Percentiles rank a stretch among this genome's conserved stretches.
These are phyloP conservation scores for Cenchrus americanus DNA, from an alignment of 176 grass and related monocot genomes.

Conservation along the genomic window DNA sequence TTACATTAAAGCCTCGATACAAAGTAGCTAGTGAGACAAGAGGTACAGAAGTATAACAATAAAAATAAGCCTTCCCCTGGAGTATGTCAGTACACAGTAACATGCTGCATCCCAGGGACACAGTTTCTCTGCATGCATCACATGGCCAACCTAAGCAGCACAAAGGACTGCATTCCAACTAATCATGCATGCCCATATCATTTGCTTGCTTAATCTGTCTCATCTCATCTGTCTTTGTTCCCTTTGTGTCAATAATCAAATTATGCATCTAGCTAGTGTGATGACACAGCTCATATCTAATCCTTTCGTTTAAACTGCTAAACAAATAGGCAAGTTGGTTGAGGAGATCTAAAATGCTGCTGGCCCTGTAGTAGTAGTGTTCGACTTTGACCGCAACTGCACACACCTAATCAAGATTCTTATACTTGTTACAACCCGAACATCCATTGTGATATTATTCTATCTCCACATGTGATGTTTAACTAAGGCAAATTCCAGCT, in stretches of 20 bases:
- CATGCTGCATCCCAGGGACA: conserved; percentile 31
- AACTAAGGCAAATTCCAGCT: conserved; percentile 51
- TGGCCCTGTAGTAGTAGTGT: conserved; percentile 24
- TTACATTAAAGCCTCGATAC: not conserved
- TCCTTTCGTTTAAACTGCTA: conserved; percentile 34
- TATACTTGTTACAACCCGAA: conserved; percentile 39
- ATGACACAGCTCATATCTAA: conserved; percentile 52
- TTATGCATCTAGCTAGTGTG: conserved; percentile 10
- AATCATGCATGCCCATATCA: conserved; percentile 42
- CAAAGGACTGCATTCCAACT: conserved; percentile 32
- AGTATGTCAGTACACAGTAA: conserved; percentile 41
- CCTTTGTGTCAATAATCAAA: conserved; percentile 25
- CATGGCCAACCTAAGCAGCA: conserved; percentile 55
- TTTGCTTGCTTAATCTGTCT: conserved; percentile 48
- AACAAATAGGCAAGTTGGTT: conserved; percentile 53
- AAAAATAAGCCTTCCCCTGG: conserved; percentile 23
- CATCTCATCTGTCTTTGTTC: conserved; percentile 24
- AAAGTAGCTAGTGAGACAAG: conserved; percentile 37
- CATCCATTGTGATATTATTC: conserved; percentile 60
- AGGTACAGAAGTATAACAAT: conserved; percentile 43
- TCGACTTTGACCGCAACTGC: conserved; percentile 48
- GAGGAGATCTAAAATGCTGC: conserved; percentile 43
- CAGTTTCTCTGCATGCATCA: conserved; percentile 22
- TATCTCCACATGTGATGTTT: conserved; percentile 58
- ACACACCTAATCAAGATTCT: conserved; percentile 60